Conservation (phyloP, 2,329 filamentous ascomycete species). For the Aspergillus vadensis region DNA sequence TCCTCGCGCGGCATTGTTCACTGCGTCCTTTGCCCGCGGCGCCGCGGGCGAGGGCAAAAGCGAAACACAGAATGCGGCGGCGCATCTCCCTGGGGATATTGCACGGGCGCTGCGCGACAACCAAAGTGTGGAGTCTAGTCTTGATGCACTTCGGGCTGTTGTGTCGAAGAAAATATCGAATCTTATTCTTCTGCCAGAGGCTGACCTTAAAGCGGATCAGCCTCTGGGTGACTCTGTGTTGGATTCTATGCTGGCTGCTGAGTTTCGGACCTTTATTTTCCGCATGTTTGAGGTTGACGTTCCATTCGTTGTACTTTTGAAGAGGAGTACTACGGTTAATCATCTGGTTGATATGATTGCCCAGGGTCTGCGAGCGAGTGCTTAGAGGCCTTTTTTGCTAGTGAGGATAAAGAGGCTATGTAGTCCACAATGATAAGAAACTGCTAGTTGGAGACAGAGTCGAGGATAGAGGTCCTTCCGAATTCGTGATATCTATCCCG, state of each 20-base stretch:
- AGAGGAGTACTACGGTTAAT: not conserved
- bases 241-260: slow-evolving; percentile 30
- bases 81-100: not conserved
- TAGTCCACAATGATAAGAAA: too few species aligned
- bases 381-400: too few species aligned
- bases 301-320: slow-evolving; percentile 14
- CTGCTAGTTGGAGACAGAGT: too few species aligned
- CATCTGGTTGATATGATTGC: not conserved
- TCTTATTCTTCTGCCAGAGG: not conserved
- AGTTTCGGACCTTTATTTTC: slow-evolving; percentile 27
- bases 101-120: not conserved
- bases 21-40: not conserved
- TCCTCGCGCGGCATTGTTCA: slow-evolving; percentile 7
- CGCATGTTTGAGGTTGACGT: slow-evolving; percentile 22
- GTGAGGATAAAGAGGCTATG: too few species aligned
- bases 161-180: not conserved
- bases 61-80: not conserved
- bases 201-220: not conserved
- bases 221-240: slow-evolving; percentile 21
- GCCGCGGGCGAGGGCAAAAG: too few species aligned
- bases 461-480: too few species aligned
- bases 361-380: too few species aligned
- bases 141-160: not conserved
- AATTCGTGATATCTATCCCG: too few species aligned
- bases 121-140: not conserved